Evolutionary conservation across 208 protist genomes (phyloP), one percentile per base, ranked within the genome.

Genomic region (Novymonas esmeraldas): DNA sequence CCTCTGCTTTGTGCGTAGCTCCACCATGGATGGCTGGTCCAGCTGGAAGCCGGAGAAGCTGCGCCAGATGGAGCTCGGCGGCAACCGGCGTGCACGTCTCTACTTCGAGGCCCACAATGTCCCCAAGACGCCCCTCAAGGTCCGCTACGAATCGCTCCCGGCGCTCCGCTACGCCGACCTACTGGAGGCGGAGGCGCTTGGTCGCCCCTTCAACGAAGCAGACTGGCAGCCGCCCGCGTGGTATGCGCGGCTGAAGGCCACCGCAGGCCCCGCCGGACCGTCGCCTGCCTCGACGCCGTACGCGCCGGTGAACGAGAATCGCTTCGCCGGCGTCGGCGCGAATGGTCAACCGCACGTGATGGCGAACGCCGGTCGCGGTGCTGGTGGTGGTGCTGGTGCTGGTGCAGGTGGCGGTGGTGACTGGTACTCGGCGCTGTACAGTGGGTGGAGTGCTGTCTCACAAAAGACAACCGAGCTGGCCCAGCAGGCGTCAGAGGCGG

Each of bases 21-120:
- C 86, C 48, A 97, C 92, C 9, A 95, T 98, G 80, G 97, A 98
- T 70, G 81, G 82, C 16, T 98, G 95, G 95, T 76, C 62, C 18
- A 83, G 88, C 65, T 97, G 93, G 91, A 84, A 87, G 31, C 93
- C 93, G 38, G 84, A 90, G 63, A 97, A 97, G 76, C 76, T 97
- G 55, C 70, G 73, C 34, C 91, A 95, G 70, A 96, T 97, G 93
- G 62, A 96, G 66, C 44, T 92, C 29, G 93, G 93, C 28, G 93
- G 93, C 38, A 97, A 97, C 67, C 84, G 89, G n/a, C 85, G 90
- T 11, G 93, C 93, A 1, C 82, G 87, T 0, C 67, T 90, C 45
- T 97, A 94, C 79, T 97, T 97, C 69, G 86, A 92, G 26, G 65
- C 83, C 24, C 64, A 95, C 65, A 61, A 62, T 29, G 84, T 95